phyloP scores from a whole-genome alignment of 1,284 basidiomycete species.

The Schizophyllum amplum region DNA sequence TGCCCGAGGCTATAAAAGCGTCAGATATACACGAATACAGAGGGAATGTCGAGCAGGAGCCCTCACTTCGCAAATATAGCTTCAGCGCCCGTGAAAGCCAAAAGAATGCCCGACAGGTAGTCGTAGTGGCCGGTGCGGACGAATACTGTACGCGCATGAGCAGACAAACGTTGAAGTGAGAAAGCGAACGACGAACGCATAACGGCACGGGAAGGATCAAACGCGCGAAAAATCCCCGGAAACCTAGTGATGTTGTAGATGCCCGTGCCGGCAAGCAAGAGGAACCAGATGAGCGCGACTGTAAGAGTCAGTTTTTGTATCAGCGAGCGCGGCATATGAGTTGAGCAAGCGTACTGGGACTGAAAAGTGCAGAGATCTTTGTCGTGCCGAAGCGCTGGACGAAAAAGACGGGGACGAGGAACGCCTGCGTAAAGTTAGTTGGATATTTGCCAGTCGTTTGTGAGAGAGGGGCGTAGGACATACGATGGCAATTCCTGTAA shows the following conservation, averaged over 20 bases:
- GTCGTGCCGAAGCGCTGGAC: slow-evolving; percentile 52
- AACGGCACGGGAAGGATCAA: slow-evolving; percentile 59
- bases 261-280: slow-evolving; percentile 41
- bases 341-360: slow-evolving; percentile 35
- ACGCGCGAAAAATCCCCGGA: slow-evolving; percentile 57
- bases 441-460: no score
- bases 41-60: not conserved
- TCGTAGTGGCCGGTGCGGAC: slow-evolving; percentile 56
- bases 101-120: slow-evolving; percentile 52
- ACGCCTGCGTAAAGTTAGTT: slow-evolving; percentile 25
- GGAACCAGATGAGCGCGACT: slow-evolving; percentile 55
- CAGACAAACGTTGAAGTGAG: not conserved
- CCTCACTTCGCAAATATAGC: slow-evolving; percentile 59
- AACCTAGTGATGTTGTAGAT: slow-evolving; percentile 47
- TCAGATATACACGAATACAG: not conserved
- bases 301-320: not conserved
- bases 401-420: slow-evolving; percentile 51
- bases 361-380: slow-evolving; percentile 41
- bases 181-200: slow-evolving; percentile 32
- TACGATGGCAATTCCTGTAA: slow-evolving; percentile 54
- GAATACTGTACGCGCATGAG: slow-evolving; percentile 34
- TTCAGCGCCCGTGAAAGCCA: slow-evolving; percentile 61
- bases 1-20: slow-evolving; percentile 44
- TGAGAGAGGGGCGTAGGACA: slow-evolving; percentile 9
- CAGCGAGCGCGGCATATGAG: not conserved